Percentiles rank a stretch among this genome's conserved stretches.
Evolutionary conservation across 441 rosid genomes (phyloP).

Genomic region (Populus tomentosa): DNA sequence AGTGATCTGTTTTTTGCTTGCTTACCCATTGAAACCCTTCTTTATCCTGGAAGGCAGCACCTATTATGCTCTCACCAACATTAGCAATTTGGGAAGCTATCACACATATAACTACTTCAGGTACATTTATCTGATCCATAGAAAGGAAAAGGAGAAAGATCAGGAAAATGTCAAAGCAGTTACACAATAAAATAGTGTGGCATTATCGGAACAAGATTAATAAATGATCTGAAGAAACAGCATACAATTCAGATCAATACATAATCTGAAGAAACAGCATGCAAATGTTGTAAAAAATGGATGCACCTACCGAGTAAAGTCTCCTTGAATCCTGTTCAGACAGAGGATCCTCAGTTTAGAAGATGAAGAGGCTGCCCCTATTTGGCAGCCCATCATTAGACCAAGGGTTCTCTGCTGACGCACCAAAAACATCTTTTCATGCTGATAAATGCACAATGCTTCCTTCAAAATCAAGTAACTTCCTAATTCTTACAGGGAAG

Average conservation of each 20-base stretch:
- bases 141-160: constrained; percentile 9
- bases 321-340: background rate
- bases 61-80: constrained; percentile 86
- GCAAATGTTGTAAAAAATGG: background rate
- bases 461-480: background rate
- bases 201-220: background rate
- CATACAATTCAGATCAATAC: background rate
- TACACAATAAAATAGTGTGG: background rate
- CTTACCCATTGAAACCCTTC: constrained; percentile 85
- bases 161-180: background rate
- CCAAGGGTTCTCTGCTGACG: background rate
- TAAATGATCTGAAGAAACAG: background rate
- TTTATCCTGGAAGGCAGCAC: constrained; percentile 80
- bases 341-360: background rate
- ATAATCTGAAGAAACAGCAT: background rate
- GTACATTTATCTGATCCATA: constrained; percentile 48
- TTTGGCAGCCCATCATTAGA: background rate
- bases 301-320: background rate
- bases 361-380: background rate
- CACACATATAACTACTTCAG: constrained; percentile 71
- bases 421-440: background rate
- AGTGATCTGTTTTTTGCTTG: background rate
- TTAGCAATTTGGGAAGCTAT: constrained; percentile 93
- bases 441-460: background rate
- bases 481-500: background rate